phyloP scores from a whole-genome alignment of 371 early-diverging fungal species.

The Actinomortierella wolfii region DNA sequence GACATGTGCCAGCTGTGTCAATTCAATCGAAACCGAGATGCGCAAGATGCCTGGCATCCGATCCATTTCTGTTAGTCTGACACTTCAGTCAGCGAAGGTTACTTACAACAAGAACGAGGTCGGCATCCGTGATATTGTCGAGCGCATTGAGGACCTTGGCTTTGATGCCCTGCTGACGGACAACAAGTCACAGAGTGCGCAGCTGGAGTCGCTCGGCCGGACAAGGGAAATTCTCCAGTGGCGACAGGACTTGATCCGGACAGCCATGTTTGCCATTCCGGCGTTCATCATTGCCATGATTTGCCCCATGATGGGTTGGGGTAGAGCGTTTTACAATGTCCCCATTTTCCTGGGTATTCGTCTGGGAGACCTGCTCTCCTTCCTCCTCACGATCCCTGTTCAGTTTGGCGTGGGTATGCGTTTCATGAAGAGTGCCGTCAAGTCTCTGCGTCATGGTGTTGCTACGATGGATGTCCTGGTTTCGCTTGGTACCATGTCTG shows the following conservation, averaged over 20 bases:
- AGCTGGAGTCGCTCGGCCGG: constrained; percentile 88
- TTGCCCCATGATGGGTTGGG: constrained; percentile 68
- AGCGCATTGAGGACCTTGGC: constrained; percentile 80
- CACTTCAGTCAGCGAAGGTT: constrained; percentile 73
- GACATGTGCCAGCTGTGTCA: constrained; percentile 86
- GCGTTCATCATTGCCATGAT: constrained; percentile 88
- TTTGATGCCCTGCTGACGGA: constrained; percentile 83
- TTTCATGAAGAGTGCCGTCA: constrained; percentile 81
- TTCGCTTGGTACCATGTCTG: constrained; percentile 82
- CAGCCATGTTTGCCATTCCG: constrained; percentile 78
- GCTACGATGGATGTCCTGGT: constrained; percentile 98
- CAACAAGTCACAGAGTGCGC: constrained; percentile 66
- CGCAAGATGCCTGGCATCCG: constrained; percentile 63
- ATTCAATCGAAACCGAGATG: constrained; percentile 75
- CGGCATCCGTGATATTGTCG: constrained; percentile 83
- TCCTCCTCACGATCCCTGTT: constrained; percentile 79
- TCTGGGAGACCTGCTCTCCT: constrained; percentile 57
- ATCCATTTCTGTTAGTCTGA: constrained; percentile 73
- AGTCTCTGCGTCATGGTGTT: constrained; percentile 76
- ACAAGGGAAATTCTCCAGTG: constrained; percentile 88
- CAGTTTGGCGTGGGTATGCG: constrained; percentile 87
- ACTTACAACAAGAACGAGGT: constrained; percentile 64
- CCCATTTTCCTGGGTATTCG: constrained; percentile 64
- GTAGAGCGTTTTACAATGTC: constrained; percentile 19
- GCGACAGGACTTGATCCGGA: constrained; percentile 64